phyloP scores from a whole-genome alignment of 805 yeast species.

The Pichia ethanolica region DNA sequence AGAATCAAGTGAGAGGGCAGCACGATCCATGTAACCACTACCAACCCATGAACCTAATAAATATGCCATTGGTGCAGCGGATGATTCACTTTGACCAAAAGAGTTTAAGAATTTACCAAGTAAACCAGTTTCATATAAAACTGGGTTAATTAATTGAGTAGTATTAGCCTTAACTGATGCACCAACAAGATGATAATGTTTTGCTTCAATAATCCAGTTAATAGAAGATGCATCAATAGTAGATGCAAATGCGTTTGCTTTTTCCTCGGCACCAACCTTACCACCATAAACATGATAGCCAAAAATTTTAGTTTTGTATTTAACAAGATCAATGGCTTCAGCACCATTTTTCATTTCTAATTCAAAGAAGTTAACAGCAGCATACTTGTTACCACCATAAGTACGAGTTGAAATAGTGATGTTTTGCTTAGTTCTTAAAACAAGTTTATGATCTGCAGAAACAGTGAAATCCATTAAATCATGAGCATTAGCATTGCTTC shows the following conservation, averaged over 20 bases:
- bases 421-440: slow-evolving; percentile 30
- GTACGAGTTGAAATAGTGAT: background rate
- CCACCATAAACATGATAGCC: slow-evolving; percentile 8
- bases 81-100: slow-evolving; percentile 5
- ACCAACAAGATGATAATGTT: slow-evolving; percentile 20
- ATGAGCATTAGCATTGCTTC: slow-evolving; percentile 7
- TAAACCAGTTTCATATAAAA: slow-evolving; percentile 3
- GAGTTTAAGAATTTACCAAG: background rate
- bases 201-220: slow-evolving; percentile 35
- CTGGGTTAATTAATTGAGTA: slow-evolving; percentile 22
- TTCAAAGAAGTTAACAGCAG: slow-evolving; percentile 12
- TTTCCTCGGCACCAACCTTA: background rate
- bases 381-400: slow-evolving; percentile 2
- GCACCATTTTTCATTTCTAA: background rate
- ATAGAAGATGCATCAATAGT: slow-evolving; percentile 12
- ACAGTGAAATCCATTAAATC: slow-evolving; percentile 22
- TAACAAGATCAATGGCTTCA: background rate
- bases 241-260: slow-evolving; percentile 13
- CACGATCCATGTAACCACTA: slow-evolving; percentile 24
- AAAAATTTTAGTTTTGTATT: slow-evolving; percentile 14
- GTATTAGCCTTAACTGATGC: background rate
- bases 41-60: slow-evolving; percentile 37
- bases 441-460: slow-evolving; percentile 34
- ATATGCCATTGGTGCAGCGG: slow-evolving; percentile 28
- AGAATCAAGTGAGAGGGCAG: slow-evolving; percentile 25